Percentiles rank a stretch among this genome's conserved stretches.
Evolutionary conservation across 805 yeast species (phyloP).

Genomic region (Candida orba): DNA sequence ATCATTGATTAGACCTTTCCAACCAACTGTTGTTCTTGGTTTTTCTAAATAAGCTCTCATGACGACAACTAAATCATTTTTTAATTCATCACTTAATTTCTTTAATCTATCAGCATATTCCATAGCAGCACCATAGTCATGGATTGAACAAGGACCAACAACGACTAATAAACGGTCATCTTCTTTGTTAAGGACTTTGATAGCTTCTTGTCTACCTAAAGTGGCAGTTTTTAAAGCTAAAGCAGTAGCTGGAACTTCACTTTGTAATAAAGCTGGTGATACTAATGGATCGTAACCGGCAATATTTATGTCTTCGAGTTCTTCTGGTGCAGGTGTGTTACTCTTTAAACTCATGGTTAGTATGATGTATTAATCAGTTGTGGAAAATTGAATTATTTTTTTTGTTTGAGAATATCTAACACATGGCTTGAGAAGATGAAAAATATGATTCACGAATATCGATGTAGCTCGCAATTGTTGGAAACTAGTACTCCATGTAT

Average conservation of each 20-base stretch:
- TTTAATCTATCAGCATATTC: conserved; percentile 75
- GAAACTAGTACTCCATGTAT: too few relatives aligned
- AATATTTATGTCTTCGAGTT: conserved; percentile 66
- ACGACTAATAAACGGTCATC: conserved; percentile 83
- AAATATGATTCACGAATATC: too few relatives aligned
- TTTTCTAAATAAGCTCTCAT: conserved; percentile 98
- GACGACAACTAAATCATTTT: conserved; percentile 70
- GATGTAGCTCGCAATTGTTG: too few relatives aligned
- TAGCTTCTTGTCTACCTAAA: conserved; percentile 72
- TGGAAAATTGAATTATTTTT: too few relatives aligned
- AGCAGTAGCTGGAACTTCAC: conserved; percentile 65
- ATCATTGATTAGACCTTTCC: conserved; percentile 97
- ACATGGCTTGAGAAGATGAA: too few relatives aligned
- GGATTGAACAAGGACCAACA: conserved; percentile 97
- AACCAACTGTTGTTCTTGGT: conserved; percentile 98
- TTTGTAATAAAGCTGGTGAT: conserved; percentile 86
- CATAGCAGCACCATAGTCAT: conserved; percentile 81
- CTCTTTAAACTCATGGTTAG: conserved; percentile 4
- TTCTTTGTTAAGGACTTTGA: conserved; percentile 61
- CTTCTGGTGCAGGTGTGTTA: conserved; percentile 20
- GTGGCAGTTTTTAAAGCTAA: conserved; percentile 56
- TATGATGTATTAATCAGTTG: neutral
- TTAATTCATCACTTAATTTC: conserved; percentile 59
- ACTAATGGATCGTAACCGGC: conserved; percentile 90
- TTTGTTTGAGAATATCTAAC: too few relatives aligned